phyloP scores from a whole-genome alignment of 371 early-diverging fungal genomes.

The Hamiltosporidium tvaerminnensis region DNA sequence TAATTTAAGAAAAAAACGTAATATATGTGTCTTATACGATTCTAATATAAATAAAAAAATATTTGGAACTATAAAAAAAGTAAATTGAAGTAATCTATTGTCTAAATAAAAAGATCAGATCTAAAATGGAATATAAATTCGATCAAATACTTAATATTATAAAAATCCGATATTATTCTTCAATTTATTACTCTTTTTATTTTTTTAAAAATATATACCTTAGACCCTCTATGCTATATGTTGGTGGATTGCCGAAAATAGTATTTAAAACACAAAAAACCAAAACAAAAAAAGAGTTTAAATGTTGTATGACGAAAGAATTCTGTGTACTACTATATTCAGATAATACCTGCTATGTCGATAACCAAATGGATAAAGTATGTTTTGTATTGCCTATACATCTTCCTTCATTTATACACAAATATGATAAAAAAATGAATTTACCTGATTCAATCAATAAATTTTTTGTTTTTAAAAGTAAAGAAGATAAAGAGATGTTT shows the following conservation, averaged over 20 bases:
- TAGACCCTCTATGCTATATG: conserved; percentile 14
- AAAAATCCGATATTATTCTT: too few species aligned
- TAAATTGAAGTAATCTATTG: too few species aligned
- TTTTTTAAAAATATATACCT: not conserved
- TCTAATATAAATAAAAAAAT: too few species aligned
- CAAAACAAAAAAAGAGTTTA: conserved; percentile 1
- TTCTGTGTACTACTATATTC: conserved; percentile 29
- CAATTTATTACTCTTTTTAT: too few species aligned
- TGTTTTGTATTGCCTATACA: conserved; percentile 33
- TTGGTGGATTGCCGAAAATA: conserved; percentile 7
- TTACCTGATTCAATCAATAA: conserved; percentile 4
- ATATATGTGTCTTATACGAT: too few species aligned
- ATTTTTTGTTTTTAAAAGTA: conserved; percentile 17
- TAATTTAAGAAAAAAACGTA: too few species aligned
- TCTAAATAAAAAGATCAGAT: too few species aligned
- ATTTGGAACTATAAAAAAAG: too few species aligned
- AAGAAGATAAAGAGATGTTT: conserved; percentile 5
- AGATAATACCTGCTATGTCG: conserved; percentile 8
- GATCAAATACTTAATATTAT: too few species aligned
- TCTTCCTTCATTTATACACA: conserved; percentile 27
- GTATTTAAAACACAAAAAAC: conserved; percentile 12
- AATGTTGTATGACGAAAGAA: conserved; percentile 11
- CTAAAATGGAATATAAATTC: too few species aligned
- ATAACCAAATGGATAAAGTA: conserved; percentile 7
- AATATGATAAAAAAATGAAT: not conserved